Conservation (phyloP, 1,139 yeast genomes). For the Sugiyamaella castrensis region DNA sequence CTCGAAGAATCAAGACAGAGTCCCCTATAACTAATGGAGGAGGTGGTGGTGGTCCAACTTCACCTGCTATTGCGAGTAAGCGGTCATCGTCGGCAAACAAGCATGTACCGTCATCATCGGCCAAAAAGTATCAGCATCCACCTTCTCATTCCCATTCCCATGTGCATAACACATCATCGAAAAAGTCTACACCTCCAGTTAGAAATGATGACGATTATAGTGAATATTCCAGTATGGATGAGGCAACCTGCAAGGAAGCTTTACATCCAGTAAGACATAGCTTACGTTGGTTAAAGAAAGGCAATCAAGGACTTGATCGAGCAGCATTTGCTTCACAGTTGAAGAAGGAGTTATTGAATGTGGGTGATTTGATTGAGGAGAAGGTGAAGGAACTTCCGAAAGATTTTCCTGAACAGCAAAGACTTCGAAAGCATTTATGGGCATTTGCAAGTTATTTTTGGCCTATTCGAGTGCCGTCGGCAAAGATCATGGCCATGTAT, state of each 20-base stretch:
- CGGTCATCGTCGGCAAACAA: neutral
- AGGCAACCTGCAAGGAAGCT: slow-evolving; percentile 58
- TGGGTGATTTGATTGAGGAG: slow-evolving; percentile 68
- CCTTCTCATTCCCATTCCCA: slow-evolving; percentile 13
- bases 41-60: neutral
- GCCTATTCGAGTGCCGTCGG: slow-evolving; percentile 82
- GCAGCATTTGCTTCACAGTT: slow-evolving; percentile 79
- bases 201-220: slow-evolving; percentile 43
- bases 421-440: slow-evolving; percentile 74
- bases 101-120: slow-evolving; percentile 10
- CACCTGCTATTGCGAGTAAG: neutral
- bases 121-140: slow-evolving; percentile 1
- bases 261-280: slow-evolving; percentile 76
- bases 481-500: slow-evolving; percentile 82
- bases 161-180: neutral
- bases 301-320: slow-evolving; percentile 77
- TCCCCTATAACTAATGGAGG: slow-evolving; percentile 7
- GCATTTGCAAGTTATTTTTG: slow-evolving; percentile 85
- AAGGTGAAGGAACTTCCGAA: slow-evolving; percentile 26
- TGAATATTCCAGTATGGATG: slow-evolving; percentile 84
- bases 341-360: slow-evolving; percentile 68
- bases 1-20: slow-evolving; percentile 8
- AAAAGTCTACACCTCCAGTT: neutral
- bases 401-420: slow-evolving; percentile 37
- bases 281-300: slow-evolving; percentile 69